phyloP scores from a whole-genome alignment of 768 basidiomycete genomes.

The Termitomyces bulborhizus region DNA sequence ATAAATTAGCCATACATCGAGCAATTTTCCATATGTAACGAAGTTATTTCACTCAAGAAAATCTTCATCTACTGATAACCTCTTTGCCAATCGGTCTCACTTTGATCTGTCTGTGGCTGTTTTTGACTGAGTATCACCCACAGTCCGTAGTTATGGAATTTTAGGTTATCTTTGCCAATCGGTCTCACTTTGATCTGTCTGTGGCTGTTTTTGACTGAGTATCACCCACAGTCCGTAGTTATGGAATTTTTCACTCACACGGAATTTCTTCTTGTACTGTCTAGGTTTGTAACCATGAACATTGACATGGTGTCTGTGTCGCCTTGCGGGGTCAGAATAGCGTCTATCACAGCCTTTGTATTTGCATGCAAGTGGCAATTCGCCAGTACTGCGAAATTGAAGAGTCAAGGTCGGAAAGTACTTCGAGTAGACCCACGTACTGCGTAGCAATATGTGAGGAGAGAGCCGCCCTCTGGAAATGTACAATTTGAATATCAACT shows the following conservation, averaged over 20 bases:
- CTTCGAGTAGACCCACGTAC: neutral
- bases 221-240: neutral
- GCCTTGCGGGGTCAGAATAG: conserved; percentile 62
- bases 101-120: neutral
- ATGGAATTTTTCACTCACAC: conserved; percentile 12
- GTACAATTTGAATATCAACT: too few species aligned
- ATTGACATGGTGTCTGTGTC: conserved; percentile 53
- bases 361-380: conserved; percentile 47
- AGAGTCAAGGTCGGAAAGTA: neutral
- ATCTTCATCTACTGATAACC: neutral
- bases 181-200: neutral
- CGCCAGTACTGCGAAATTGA: conserved; percentile 42
- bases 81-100: neutral
- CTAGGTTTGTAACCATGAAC: conserved; percentile 46
- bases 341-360: conserved; percentile 37
- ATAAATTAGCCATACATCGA: neutral
- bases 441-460: conserved; percentile 9
- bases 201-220: neutral
- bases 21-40: neutral
- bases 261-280: conserved; percentile 35
- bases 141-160: too few species aligned
- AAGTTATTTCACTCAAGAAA: neutral
- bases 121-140: neutral
- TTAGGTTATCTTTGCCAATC: too few species aligned
- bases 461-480: conserved; percentile 5